These are phyloP conservation scores for Penicillium italicum DNA, from an alignment of 2,329 filamentous ascomycete species.

Conservation along the genomic window DNA sequence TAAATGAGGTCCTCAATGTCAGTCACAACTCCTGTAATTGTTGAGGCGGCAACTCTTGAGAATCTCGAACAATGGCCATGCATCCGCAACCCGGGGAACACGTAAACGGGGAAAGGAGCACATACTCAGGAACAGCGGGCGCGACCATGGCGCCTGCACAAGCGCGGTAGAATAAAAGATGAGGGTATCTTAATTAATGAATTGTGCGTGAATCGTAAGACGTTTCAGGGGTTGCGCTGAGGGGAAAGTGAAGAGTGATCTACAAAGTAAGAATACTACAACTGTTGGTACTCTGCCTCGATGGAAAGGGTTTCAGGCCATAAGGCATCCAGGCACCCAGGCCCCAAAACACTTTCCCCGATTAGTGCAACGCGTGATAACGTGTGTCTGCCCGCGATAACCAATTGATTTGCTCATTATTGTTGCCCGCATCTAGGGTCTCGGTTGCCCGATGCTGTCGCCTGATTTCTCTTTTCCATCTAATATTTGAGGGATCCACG, in stretches of 20 bases:
- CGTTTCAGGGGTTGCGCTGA: slow-evolving; percentile 7
- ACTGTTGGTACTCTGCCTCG: background rate
- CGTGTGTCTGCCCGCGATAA: slow-evolving; percentile 17
- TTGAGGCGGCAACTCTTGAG: slow-evolving; percentile 5
- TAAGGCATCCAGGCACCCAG: slow-evolving; percentile 14
- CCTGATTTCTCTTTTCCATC: background rate
- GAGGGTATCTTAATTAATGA: background rate
- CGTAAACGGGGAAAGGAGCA: slow-evolving; percentile 28
- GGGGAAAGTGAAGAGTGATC: slow-evolving; percentile 12
- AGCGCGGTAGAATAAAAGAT: slow-evolving; percentile 16
- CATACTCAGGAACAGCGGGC: slow-evolving; percentile 73
- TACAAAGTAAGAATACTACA: slow-evolving; percentile 6
- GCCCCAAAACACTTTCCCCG: slow-evolving; percentile 9
- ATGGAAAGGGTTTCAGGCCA: slow-evolving; percentile 20
- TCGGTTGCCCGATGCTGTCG: slow-evolving; percentile 19
- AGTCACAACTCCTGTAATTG: slow-evolving; percentile 13
- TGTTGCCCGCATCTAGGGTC: background rate
- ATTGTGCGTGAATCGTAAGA: slow-evolving; percentile 1
- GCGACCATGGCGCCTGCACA: slow-evolving; percentile 58
- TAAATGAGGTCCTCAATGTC: slow-evolving; percentile 40
- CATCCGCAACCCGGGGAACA: slow-evolving; percentile 27
- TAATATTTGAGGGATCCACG: slow-evolving; percentile 6
- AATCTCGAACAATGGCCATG: slow-evolving; percentile 15
- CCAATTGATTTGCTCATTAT: slow-evolving; percentile 4
- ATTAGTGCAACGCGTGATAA: slow-evolving; percentile 18